A percentile compares a stretch with the other conserved stretches of the same genome.
phyloP scores from a whole-genome alignment of 768 basidiomycete genomes.

The Russula compacta region DNA sequence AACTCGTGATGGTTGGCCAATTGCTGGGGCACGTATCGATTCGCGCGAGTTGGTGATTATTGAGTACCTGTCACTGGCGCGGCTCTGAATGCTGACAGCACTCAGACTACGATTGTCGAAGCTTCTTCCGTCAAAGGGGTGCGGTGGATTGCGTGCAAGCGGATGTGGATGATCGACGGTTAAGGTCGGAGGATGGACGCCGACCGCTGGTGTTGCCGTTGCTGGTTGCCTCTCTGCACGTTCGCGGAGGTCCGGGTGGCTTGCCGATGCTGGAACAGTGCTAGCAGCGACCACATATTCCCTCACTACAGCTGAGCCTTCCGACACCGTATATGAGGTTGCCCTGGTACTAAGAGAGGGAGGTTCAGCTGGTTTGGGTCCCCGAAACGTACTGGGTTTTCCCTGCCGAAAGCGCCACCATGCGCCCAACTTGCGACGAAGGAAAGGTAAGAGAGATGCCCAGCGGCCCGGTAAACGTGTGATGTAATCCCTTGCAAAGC shows the following conservation, averaged over 20 bases:
- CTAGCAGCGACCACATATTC: conserved; percentile 3
- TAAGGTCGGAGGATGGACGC: neutral
- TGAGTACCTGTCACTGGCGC: conserved; percentile 1
- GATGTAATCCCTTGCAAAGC: neutral
- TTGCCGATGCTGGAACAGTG: neutral
- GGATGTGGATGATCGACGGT: neutral
- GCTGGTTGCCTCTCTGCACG: neutral
- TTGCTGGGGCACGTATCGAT: neutral
- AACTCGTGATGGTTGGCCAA: neutral
- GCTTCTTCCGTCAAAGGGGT: neutral
- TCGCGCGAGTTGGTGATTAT: neutral
- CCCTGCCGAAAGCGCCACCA: neutral
- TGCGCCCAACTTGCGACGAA: neutral
- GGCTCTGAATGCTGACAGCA: neutral
- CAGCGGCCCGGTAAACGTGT: neutral
- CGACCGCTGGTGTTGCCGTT: no score
- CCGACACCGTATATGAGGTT: neutral
- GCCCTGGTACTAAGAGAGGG: neutral
- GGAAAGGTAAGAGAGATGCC: neutral
- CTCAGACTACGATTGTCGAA: neutral
- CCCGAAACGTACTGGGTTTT: neutral
- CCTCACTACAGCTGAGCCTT: neutral
- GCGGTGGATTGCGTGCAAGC: neutral
- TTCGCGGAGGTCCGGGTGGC: neutral
- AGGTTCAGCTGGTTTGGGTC: neutral